Conservation (phyloP, 2,329 filamentous ascomycete species). For the Aureobasidium vineae region DNA sequence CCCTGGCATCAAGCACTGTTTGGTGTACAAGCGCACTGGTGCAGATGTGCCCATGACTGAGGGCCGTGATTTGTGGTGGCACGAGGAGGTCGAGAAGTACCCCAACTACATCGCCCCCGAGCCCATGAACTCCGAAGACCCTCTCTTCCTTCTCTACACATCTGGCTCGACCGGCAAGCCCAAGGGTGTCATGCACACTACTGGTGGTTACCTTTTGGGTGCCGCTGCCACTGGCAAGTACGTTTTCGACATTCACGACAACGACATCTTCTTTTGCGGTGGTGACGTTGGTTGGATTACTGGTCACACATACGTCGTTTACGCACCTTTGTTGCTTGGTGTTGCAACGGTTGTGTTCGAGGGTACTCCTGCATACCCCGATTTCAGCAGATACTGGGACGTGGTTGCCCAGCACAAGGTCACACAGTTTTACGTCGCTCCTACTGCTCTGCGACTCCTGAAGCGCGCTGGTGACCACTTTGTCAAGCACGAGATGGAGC, state of each 20-base stretch:
- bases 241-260: slow-evolving; percentile 95
- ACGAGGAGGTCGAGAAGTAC: slow-evolving; percentile 97
- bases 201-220: slow-evolving; percentile 89
- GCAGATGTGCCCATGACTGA: slow-evolving; percentile 87
- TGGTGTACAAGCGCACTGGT: slow-evolving; percentile 95
- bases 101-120: slow-evolving; percentile 88
- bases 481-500: slow-evolving; percentile 84
- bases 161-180: slow-evolving; percentile 98
- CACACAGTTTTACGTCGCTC: slow-evolving; percentile 97
- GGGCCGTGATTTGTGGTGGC: slow-evolving; percentile 95
- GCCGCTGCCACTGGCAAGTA: slow-evolving; percentile 95
- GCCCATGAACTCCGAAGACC: slow-evolving; percentile 88
- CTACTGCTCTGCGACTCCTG: slow-evolving; percentile 85
- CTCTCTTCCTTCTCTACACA: slow-evolving; percentile 95
- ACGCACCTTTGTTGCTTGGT: slow-evolving; percentile 88
- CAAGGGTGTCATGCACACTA: slow-evolving; percentile 98
- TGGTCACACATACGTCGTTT: slow-evolving; percentile 97
- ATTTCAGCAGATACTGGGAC: slow-evolving; percentile 99
- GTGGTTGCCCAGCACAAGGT: slow-evolving; percentile 94
- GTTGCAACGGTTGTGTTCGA: slow-evolving; percentile 96
- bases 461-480: slow-evolving; percentile 95
- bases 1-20: slow-evolving; percentile 76
- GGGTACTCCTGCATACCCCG: slow-evolving; percentile 93
- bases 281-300: slow-evolving; percentile 99
- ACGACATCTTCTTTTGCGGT: slow-evolving; percentile 94